Conservation (phyloP, 805 yeast genomes). For the Schwanniomyces pseudopolymorphus region DNA sequence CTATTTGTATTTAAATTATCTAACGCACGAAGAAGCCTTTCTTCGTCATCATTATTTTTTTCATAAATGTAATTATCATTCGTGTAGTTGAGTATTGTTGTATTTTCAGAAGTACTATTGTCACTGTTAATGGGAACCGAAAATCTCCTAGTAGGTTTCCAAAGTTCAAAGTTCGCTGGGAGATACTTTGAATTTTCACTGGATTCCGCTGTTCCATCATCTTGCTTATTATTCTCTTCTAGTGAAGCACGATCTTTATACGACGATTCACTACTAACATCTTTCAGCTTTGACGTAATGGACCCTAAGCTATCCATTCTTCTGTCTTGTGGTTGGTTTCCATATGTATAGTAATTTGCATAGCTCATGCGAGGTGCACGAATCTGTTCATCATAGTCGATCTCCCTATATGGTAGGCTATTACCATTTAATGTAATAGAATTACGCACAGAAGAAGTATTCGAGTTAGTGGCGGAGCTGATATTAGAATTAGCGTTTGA, state of each 20-base stretch:
- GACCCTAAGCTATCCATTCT: not conserved
- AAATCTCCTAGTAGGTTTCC: conserved; percentile 36
- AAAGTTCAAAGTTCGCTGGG: conserved; percentile 50
- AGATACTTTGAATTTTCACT: conserved; percentile 19
- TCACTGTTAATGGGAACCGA: conserved; percentile 20
- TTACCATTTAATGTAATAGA: not conserved
- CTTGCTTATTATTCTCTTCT: not conserved
- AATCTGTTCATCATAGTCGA: conserved; percentile 54
- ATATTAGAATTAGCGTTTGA: not conserved
- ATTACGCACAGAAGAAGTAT: not conserved
- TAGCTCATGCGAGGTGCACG: conserved; percentile 55
- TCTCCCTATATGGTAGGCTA: conserved; percentile 10
- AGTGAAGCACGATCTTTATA: not conserved
- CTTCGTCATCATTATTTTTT: conserved; percentile 13
- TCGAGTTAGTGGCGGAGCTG: conserved; percentile 1
- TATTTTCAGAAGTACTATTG: conserved; percentile 2
- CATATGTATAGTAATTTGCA: conserved; percentile 25
- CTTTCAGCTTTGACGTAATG: not conserved
- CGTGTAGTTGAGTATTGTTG: conserved; percentile 16
- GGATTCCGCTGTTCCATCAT: conserved; percentile 4
- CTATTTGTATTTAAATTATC: conserved; percentile 21
- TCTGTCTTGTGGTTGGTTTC: not conserved
- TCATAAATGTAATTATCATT: conserved; percentile 21
- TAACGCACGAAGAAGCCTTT: conserved; percentile 18
- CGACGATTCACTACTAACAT: conserved; percentile 1